Evolutionary conservation across 345 rosid species (phyloP).

Genomic region (Noccaea caerulescens): DNA sequence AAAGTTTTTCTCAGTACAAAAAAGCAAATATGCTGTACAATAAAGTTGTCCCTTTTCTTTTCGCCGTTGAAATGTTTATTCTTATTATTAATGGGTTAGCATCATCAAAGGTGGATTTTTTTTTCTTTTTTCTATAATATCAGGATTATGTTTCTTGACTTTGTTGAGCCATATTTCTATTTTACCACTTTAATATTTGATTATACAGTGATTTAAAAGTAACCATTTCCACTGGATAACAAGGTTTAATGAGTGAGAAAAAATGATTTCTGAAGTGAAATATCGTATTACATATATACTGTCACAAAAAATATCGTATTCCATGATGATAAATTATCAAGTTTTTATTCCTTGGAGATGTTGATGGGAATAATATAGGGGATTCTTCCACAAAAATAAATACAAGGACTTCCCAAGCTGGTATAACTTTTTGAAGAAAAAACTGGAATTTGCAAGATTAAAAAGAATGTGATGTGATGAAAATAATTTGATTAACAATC

Average conservation of each 20-base stretch:
- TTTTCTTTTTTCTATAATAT: neutral
- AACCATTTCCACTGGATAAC: neutral
- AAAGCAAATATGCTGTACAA: slow-evolving; percentile 47
- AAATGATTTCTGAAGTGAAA: neutral
- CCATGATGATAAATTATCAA: neutral
- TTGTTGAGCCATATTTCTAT: neutral
- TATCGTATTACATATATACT: neutral
- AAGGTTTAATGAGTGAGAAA: neutral
- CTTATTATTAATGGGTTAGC: slow-evolving; percentile 2
- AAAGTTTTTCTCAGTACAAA: slow-evolving; percentile 32
- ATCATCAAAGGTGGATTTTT: slow-evolving; percentile 21
- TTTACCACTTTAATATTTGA: neutral
- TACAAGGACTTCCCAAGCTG: neutral
- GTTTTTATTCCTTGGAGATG: slow-evolving; percentile 36
- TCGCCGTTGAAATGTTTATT: slow-evolving; percentile 19
- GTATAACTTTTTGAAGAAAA: neutral
- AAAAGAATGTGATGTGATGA: neutral
- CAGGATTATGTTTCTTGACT: slow-evolving; percentile 40
- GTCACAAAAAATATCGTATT: neutral
- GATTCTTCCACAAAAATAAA: slow-evolving; percentile 5
- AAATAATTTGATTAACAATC: neutral
- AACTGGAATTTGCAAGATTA: neutral
- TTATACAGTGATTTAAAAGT: neutral
- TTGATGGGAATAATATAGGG: slow-evolving; percentile 32
- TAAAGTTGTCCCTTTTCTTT: slow-evolving; percentile 45